Evolutionary conservation across 2,329 filamentous ascomycete genomes (phyloP), one percentile per base, ranked within the genome.

Genomic region (Aspergillus floridensis): DNA sequence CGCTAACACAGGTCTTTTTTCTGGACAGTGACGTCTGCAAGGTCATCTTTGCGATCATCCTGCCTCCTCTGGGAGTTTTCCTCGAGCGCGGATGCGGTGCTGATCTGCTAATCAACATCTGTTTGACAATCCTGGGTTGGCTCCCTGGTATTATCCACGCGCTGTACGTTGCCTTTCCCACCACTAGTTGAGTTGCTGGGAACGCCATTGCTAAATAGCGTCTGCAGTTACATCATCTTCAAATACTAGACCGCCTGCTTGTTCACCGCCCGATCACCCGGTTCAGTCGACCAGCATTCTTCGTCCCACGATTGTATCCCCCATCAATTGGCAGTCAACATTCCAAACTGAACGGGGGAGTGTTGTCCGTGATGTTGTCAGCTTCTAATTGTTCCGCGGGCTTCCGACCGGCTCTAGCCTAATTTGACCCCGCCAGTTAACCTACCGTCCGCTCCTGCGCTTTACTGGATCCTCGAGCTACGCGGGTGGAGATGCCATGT

Each of bases 1-100:
- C 4, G 51, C 53, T 63, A 38, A 65, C 60, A 46, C n/a, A 57
- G 44, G 26, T 29, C 8, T 10, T 29, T 29, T 49, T 24, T 31
- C 8, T 16, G 11, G 46, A 38, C 70, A 89, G 87, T 76, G 88
- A 91, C 75, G 86, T 90, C 79, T 87, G 87, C 86, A 90, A 90
- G 81, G 89, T 90, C 83, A 85, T 96, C 80, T 84, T 96, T 80
- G 92, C 92, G 82, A 82, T 96, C 82, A 81, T 96, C 81, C 86
- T 96, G 66, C 92, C 92, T 59, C 92, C 92, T 75, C 80, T 96
- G 58, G 92, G 92, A 81, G 92, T 96, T 76, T 95, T 96, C 85
- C 90, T 96, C 68, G 92, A 96, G 88, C 87, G 89, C 69, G 92
- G 92, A 71, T 96, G 92, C 81, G 88, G 88, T 74, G 86, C 88